Base-by-base conservation (phyloP, 768 basidiomycete species). In the Hemileccinum rubropunctum region DNA sequence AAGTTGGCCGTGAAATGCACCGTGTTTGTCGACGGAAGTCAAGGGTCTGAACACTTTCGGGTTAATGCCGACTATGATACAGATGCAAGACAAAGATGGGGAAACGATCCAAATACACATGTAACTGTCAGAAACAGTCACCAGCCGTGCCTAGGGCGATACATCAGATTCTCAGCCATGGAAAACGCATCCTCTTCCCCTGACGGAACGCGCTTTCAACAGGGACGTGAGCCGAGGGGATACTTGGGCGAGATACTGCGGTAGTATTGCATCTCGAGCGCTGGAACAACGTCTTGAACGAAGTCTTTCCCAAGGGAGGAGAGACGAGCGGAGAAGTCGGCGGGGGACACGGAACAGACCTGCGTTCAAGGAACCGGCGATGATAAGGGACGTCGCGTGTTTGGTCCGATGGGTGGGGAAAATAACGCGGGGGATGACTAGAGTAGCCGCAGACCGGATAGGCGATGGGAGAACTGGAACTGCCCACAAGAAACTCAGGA, bases 401-500 rank as follows among this genome's bases (percentile, higher is more conserved):
- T 21, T 42, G 23, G 18, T 44, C 53, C 18, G 32, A 13, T 8
- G 14, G 18, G 18, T 13, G 50, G 26, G 56, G 51, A 39, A 30
- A 36, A 45, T 33, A 43, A 10, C 45, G 54, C n/a, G 50, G 48
- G 53, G 63, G 58, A 38, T 51, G 61, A 39, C 66, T 68, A 13
- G 52, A 59, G 45, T 68, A 68, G 32, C 67, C 69, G 40, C 50
- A 51, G 21, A 60, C 60, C 4, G 68, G 66, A 26, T 65, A 66
- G 23, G 52, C 67, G 35, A 70, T 21, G 6, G 58, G 62, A 39
- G 69, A 70, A 42, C 52, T 58, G 12, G 69, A 68, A 37, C 62
- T 58, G 6, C 67, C 69, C 20, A 46, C 65, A 6, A 65, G 65
- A 45, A 68, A 68, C 46, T 65, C 65, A n/a, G 67, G 65, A 6